A percentile compares a stretch with the other conserved stretches of the same genome.
Evolutionary conservation across 805 yeast genomes (phyloP).

Genomic region (Tetrapisispora nanseiensis): DNA sequence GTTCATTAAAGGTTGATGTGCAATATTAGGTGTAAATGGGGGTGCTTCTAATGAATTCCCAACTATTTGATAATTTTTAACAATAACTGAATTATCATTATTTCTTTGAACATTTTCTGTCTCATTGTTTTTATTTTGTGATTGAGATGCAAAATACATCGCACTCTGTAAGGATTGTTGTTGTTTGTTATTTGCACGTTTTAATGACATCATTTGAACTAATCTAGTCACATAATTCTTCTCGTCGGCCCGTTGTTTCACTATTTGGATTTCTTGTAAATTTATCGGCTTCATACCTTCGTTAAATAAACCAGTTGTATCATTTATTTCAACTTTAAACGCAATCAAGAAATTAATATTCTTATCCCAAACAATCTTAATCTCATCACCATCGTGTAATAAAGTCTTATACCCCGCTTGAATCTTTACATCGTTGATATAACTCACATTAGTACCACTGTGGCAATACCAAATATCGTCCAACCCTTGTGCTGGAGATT

Average conservation of each 20-base stretch:
- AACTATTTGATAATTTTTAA: no score
- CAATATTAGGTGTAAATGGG: no score
- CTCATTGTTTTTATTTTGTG: not conserved
- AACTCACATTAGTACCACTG: slow-evolving; percentile 70
- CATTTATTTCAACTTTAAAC: slow-evolving; percentile 44
- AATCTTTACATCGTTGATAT: slow-evolving; percentile 48
- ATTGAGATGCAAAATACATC: not conserved
- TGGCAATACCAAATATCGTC: slow-evolving; percentile 77
- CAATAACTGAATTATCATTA: not conserved
- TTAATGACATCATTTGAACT: slow-evolving; percentile 15
- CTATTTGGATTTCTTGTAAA: slow-evolving; percentile 10
- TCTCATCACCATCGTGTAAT: slow-evolving; percentile 53
- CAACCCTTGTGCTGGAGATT: slow-evolving; percentile 63
- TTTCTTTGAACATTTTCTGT: not conserved
- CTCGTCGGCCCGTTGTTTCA: slow-evolving; percentile 21
- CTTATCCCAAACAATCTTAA: slow-evolving; percentile 58
- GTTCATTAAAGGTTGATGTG: no score
- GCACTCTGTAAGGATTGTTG: not conserved
- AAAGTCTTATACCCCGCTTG: slow-evolving; percentile 55
- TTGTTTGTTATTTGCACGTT: slow-evolving; percentile 8
- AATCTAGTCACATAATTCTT: slow-evolving; percentile 13
- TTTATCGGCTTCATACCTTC: slow-evolving; percentile 31
- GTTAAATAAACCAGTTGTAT: slow-evolving; percentile 54
- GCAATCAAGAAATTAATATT: slow-evolving; percentile 42
- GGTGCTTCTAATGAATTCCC: no score